These are phyloP conservation scores for Agrostemma githago DNA, from an alignment of 148 eudicot genomes.

Conservation along the genomic window DNA sequence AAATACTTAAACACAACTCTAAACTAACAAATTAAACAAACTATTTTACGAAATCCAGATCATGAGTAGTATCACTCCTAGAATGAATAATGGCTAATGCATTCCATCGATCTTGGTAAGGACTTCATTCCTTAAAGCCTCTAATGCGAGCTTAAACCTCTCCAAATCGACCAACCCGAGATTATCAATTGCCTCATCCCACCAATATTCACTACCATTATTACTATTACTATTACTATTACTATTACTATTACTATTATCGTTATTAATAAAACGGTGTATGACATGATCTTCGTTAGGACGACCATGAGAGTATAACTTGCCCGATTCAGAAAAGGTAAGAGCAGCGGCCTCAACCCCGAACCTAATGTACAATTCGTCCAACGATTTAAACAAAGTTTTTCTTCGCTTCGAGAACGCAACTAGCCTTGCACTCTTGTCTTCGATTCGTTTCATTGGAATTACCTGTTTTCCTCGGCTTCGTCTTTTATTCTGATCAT, in stretches of 20 bases:
- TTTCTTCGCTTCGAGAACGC: constrained; percentile 18
- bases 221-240: not conserved
- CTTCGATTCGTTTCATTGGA: not conserved
- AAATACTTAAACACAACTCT: too few species aligned
- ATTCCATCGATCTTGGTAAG: not conserved
- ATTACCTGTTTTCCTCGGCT: constrained; percentile 5
- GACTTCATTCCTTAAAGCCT: constrained; percentile 13
- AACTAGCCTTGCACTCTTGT: not conserved
- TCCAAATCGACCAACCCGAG: constrained; percentile 9
- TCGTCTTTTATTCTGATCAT: not conserved
- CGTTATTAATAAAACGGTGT: not conserved
- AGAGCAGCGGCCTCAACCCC: constrained; percentile 8
- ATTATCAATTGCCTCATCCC: constrained; percentile 13
- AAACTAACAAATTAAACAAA: too few species aligned
- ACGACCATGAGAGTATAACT: not conserved
- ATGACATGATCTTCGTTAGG: constrained; percentile 1
- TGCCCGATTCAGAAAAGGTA: constrained; percentile 15
- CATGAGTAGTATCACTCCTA: not conserved
- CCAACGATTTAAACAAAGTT: not conserved
- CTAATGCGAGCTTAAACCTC: constrained; percentile 1
- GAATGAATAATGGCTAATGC: constrained; percentile 3
- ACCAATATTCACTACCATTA: constrained; percentile 7
- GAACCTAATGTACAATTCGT: not conserved
- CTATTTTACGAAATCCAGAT: too few species aligned
- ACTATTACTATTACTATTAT: not conserved